A percentile compares a stretch with the other conserved stretches of the same genome.
Conservation (phyloP, 1,139 yeast species). For the Nadsonia starkeyi-henricii region DNA sequence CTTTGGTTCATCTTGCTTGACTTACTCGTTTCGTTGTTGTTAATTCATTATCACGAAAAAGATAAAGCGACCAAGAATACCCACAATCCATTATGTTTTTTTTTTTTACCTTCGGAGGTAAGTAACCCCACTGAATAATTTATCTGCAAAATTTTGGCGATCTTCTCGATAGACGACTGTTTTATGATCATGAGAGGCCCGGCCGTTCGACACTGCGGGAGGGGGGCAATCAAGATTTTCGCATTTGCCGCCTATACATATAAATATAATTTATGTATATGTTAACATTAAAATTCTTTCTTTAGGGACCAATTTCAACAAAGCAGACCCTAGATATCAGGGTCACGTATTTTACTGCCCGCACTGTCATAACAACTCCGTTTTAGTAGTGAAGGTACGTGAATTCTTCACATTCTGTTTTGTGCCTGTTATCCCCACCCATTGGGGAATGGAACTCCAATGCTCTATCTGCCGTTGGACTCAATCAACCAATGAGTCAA, state of each 20-base stretch:
- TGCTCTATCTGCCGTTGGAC: slow-evolving; percentile 35
- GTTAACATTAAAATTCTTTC: not conserved
- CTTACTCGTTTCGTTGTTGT: no score
- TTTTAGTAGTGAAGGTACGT: slow-evolving; percentile 29
- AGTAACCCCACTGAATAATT: not conserved
- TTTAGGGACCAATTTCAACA: not conserved
- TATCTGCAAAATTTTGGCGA: no score
- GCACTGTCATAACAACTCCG: slow-evolving; percentile 29
- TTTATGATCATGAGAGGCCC: no score
- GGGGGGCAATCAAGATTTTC: no score
- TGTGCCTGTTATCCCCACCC: slow-evolving; percentile 33
- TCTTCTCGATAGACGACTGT: no score
- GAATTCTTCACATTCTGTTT: slow-evolving; percentile 35
- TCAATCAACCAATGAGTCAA: slow-evolving; percentile 27
- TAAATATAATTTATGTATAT: not conserved
- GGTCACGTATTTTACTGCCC: slow-evolving; percentile 20
- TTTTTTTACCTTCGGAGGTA: not conserved
- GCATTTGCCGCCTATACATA: no score
- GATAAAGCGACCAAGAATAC: no score
- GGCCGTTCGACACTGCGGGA: no score
- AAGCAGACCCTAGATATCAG: not conserved
- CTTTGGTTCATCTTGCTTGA: no score
- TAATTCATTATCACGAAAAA: no score
- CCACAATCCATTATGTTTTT: not conserved
- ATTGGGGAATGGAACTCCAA: slow-evolving; percentile 31